phyloP scores from a whole-genome alignment of 2,329 filamentous ascomycete genomes.

The Paraphoma sp. region DNA sequence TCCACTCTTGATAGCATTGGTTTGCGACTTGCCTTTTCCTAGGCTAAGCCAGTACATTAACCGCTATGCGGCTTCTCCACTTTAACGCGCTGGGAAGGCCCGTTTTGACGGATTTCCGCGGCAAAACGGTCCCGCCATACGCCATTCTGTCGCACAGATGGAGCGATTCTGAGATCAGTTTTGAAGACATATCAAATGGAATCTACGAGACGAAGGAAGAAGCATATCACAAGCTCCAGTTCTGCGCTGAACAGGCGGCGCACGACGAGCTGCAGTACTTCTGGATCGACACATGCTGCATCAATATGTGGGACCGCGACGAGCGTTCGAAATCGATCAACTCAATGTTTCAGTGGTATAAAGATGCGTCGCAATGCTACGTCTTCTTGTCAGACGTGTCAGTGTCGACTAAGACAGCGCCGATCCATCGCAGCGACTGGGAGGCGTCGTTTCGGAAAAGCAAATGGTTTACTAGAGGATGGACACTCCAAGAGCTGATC shows the following conservation, averaged over 20 bases:
- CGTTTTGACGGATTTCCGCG: constrained; percentile 18
- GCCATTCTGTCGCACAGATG: constrained; percentile 48
- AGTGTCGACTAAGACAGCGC: not conserved
- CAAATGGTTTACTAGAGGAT: not conserved
- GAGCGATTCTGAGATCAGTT: constrained; percentile 35
- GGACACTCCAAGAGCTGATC: not conserved
- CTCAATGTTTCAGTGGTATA: not conserved
- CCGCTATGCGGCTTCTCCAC: constrained; percentile 18
- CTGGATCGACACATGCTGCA: constrained; percentile 32
- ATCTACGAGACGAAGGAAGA: constrained; percentile 16
- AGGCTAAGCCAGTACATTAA: not conserved
- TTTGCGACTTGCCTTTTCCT: not conserved
- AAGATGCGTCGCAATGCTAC: not conserved
- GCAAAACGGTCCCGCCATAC: constrained; percentile 27
- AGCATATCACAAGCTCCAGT: constrained; percentile 23
- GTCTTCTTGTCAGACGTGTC: not conserved
- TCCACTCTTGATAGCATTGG: not conserved
- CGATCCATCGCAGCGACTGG: not conserved
- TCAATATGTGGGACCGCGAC: constrained; percentile 19
- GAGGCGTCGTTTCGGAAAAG: not conserved
- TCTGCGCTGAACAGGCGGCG: constrained; percentile 25
- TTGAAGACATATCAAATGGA: constrained; percentile 25
- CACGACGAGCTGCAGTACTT: constrained; percentile 27
- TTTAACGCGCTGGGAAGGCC: constrained; percentile 9
- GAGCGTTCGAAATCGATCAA: not conserved